Evolutionary conservation across 2,329 filamentous ascomycete species (phyloP).

Genomic region (Claviceps pazoutovae): DNA sequence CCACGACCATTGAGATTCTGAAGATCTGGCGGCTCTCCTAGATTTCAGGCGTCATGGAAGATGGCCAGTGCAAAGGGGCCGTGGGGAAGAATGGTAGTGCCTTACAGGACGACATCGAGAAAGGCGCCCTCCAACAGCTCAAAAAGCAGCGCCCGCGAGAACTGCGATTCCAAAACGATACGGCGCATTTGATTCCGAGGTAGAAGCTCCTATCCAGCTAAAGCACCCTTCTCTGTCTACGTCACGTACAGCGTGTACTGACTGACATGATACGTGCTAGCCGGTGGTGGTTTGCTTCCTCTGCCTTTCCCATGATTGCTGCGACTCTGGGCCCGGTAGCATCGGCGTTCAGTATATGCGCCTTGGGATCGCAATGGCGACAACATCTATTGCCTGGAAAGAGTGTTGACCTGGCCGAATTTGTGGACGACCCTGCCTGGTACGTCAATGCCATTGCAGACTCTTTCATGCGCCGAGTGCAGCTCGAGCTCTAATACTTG

Average conservation of each 20-base stretch:
- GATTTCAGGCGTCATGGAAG: constrained; percentile 22
- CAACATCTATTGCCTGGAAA: constrained; percentile 36
- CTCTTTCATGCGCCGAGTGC: neutral
- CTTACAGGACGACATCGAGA: constrained; percentile 13
- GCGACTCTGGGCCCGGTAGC: constrained; percentile 77
- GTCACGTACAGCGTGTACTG: neutral
- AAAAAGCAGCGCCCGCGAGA: constrained; percentile 5
- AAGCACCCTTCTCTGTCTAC: neutral
- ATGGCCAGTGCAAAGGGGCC: constrained; percentile 23
- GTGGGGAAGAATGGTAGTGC: constrained; percentile 21
- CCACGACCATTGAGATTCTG: neutral
- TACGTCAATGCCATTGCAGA: constrained; percentile 18
- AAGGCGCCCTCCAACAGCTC: neutral
- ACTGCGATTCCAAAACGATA: constrained; percentile 22
- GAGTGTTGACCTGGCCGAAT: constrained; percentile 32
- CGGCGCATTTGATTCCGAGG: constrained; percentile 31
- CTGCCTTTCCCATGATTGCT: constrained; percentile 62
- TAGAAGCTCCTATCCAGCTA: constrained; percentile 11
- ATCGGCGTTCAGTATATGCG: constrained; percentile 76
- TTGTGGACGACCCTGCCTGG: constrained; percentile 58
- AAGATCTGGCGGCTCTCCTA: neutral
- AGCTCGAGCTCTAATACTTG: neutral
- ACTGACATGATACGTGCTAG: constrained; percentile 17
- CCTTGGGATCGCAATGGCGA: constrained; percentile 70
- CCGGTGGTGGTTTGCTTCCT: constrained; percentile 51